Percentiles rank a stretch among this genome's conserved stretches.
Conservation (phyloP, 257 asterid genomes). For the Penstemon newberryi region DNA sequence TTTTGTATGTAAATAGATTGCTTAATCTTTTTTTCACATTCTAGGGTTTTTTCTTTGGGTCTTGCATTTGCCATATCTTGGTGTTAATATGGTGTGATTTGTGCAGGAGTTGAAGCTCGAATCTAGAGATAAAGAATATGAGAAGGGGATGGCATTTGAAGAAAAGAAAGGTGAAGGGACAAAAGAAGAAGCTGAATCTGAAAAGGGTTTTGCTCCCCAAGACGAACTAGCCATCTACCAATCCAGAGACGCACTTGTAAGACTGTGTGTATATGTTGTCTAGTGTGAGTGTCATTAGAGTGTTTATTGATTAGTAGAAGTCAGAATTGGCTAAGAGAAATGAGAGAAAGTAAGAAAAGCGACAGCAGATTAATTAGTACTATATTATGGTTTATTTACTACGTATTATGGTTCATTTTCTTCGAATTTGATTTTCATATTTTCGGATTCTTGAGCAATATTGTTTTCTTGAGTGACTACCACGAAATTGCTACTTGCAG, state of each 20-base stretch:
- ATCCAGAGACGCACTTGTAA: slow-evolving; percentile 79
- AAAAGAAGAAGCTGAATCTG: slow-evolving; percentile 39
- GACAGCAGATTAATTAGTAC: slow-evolving; percentile 58
- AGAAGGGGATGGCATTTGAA: slow-evolving; percentile 40
- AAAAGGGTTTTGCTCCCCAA: slow-evolving; percentile 68
- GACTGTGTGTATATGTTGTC: slow-evolving; percentile 18
- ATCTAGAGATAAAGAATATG: slow-evolving; percentile 40
- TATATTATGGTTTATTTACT: background rate
- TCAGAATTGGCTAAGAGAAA: slow-evolving; percentile 89
- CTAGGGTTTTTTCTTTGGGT: slow-evolving; percentile 8
- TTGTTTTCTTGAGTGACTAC: too few relatives aligned
- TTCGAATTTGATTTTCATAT: background rate
- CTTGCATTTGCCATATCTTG: background rate
- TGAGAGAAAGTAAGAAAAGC: slow-evolving; percentile 90
- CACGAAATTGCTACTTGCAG: too few relatives aligned
- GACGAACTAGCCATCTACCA: slow-evolving; percentile 90
- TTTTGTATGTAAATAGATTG: slow-evolving; percentile 37
- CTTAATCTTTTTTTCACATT: background rate
- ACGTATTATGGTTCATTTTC: background rate
- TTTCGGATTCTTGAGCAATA: too few relatives aligned
- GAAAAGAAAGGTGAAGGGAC: slow-evolving; percentile 40
- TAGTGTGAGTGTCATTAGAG: too few relatives aligned
- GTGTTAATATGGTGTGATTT: slow-evolving; percentile 3
- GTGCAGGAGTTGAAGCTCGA: slow-evolving; percentile 46
- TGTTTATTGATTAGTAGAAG: slow-evolving; percentile 48